A percentile compares a stretch with the other conserved stretches of the same genome.
These are phyloP conservation scores for Coemansia sp. DNA, from an alignment of 192 early-diverging fungal species.

Conservation along the genomic window DNA sequence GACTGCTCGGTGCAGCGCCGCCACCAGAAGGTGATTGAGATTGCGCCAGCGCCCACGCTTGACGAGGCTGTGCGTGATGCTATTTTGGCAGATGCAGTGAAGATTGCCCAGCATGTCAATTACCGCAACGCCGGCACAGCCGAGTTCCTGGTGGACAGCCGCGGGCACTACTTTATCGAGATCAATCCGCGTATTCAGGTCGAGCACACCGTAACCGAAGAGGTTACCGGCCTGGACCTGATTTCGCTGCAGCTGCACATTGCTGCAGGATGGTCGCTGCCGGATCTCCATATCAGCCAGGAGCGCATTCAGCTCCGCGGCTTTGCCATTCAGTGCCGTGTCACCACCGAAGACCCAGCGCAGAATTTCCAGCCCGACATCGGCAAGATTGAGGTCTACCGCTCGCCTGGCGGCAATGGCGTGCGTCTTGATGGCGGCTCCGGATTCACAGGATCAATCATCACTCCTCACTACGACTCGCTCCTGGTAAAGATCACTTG, in stretches of 20 bases:
- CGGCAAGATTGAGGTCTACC: constrained; percentile 92
- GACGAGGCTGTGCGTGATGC: constrained; percentile 63
- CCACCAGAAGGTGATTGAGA: constrained; percentile 96
- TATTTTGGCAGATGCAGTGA: constrained; percentile 87
- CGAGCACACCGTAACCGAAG: constrained; percentile 97
- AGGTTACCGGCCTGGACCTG: constrained; percentile 93
- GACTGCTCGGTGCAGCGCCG: constrained; percentile 98
- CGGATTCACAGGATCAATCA: constrained; percentile 85
- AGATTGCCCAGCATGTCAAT: constrained; percentile 80
- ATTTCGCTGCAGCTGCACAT: constrained; percentile 93
- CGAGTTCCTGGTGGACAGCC: constrained; percentile 89
- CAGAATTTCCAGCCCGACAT: constrained; percentile 94
- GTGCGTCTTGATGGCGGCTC: constrained; percentile 87
- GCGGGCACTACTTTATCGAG: constrained; percentile 97
- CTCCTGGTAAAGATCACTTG: constrained; percentile 89
- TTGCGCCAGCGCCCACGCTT: constrained; percentile 80
- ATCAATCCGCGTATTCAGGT: constrained; percentile 98
- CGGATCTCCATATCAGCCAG: constrained; percentile 77
- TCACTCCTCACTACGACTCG: constrained; percentile 95
- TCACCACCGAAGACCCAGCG: constrained; percentile 94
- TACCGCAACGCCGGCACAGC: constrained; percentile 97
- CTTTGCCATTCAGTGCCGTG: constrained; percentile 93
- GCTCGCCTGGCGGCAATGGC: constrained; percentile 84
- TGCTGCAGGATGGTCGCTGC: constrained; percentile 79
- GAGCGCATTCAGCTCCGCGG: constrained; percentile 76